phyloP scores from a whole-genome alignment of 169 alveolate genomes.

The Blepharisma undulans region DNA sequence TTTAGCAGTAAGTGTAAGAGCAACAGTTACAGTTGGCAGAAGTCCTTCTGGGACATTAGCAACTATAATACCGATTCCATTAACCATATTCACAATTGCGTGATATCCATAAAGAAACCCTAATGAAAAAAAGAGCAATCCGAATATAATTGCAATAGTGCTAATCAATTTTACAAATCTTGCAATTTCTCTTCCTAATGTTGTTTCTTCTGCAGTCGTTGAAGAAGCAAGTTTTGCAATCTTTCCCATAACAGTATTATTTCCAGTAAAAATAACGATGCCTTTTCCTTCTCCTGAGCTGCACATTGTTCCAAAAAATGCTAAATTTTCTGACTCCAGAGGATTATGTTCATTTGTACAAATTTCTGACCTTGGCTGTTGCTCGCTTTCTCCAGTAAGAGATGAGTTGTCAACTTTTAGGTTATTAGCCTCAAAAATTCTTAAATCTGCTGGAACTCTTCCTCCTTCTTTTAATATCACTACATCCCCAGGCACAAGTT shows the following conservation, averaged over 20 bases:
- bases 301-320: constrained; percentile 76
- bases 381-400: constrained; percentile 84
- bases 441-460: constrained; percentile 83
- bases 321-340: constrained; percentile 68
- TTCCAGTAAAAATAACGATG: constrained; percentile 84
- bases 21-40: constrained; percentile 76
- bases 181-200: constrained; percentile 81
- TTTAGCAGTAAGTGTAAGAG: constrained; percentile 86
- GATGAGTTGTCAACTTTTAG: constrained; percentile 83
- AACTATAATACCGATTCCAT: constrained; percentile 84
- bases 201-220: constrained; percentile 77
- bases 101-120: constrained; percentile 74
- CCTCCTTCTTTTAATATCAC: constrained; percentile 74
- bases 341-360: constrained; percentile 49
- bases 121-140: constrained; percentile 77
- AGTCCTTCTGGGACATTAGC: constrained; percentile 89
- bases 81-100: constrained; percentile 73
- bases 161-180: constrained; percentile 82
- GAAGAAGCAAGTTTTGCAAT: constrained; percentile 82
- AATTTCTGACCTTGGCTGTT: constrained; percentile 48
- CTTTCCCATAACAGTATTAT: constrained; percentile 84
- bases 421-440: constrained; percentile 65
- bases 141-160: constrained; percentile 73
- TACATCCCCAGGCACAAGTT: constrained; percentile 80
- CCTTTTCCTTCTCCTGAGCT: constrained; percentile 62